Base-by-base conservation (phyloP, 148 eudicot species). In the Diospyros lotus region DNA sequence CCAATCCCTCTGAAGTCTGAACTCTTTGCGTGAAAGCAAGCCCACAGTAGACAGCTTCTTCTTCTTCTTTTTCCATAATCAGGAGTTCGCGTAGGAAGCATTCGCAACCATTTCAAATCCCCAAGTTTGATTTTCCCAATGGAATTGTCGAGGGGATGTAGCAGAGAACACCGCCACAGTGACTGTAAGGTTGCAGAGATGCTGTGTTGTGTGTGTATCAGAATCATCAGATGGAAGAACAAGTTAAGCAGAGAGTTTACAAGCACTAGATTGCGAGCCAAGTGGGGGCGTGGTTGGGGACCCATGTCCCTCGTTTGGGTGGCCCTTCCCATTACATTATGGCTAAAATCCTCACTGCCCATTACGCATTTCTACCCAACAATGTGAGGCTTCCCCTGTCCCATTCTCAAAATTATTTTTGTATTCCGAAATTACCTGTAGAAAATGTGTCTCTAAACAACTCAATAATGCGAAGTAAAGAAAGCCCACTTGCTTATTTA, bases 91-190 rank as follows among this genome's bases (percentile, higher is more conserved):
- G 53, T 69, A 53, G 61, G 28, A 28, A 28, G 28, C 28, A 28
- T 28, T 28, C 28, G 28, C 28, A 28, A 28, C 28, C 28, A 56
- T 52, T 73, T 62, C 79, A 75, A 58, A 78, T 84, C 81, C 79
- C 83, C 71, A 80, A 67, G 61, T 51, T 76, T 58, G 81, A 74
- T 78, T 66, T 66, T 77, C 42, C 74, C 87, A 68, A 81, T 51
- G 69, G 48, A 51, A 54, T 1, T 73, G 86, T 72, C 82, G 1
- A 66, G 55, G 64, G 71, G 76, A 72, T 82, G 77, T 75, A 38
- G 78, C 38, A 76, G 66, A 38, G 48, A 72, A n/a, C 8, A 64
- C 56, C 67, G 12, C 64, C 12, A 17, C 40, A 71, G 51, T 68
- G 52, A 14, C 60, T 68, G 28, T 28, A 28, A 28, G 28, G 28